phyloP scores from a whole-genome alignment of 495 filamentous ascomycete species.

The Venustampulla echinocandica region DNA sequence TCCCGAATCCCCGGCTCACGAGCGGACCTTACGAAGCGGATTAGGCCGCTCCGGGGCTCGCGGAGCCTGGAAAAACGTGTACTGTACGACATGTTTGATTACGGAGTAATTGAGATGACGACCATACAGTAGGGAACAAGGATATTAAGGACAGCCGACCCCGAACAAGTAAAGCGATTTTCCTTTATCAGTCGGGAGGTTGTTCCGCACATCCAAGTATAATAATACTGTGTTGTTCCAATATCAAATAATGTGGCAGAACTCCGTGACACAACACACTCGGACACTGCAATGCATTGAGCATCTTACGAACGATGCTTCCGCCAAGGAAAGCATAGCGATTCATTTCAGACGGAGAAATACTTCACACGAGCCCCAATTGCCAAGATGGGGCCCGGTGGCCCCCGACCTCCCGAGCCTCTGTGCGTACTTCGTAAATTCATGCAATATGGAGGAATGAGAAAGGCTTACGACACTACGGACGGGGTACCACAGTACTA shows the following conservation, averaged over 20 bases:
- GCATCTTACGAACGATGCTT: neutral
- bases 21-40: too few species aligned
- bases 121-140: neutral
- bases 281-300: neutral
- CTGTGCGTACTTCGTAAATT: conserved; percentile 11
- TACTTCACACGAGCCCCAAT: conserved; percentile 9
- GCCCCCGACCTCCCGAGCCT: conserved; percentile 1
- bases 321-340: conserved; percentile 9
- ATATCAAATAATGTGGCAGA: too few species aligned
- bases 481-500: too few species aligned
- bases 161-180: neutral
- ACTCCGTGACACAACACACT: neutral
- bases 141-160: neutral
- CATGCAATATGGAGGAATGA: conserved; percentile 4
- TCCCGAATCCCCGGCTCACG: too few species aligned
- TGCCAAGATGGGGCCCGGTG: neutral
- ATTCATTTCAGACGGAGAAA: conserved; percentile 15
- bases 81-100: too few species aligned
- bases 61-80: too few species aligned
- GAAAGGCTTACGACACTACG: too few species aligned
- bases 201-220: too few species aligned
- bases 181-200: neutral
- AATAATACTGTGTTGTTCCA: too few species aligned
- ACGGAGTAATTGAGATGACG: too few species aligned
- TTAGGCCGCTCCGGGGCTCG: too few species aligned